Conservation (phyloP, 116 monocot species). For the Phalaenopsis hybrid region DNA sequence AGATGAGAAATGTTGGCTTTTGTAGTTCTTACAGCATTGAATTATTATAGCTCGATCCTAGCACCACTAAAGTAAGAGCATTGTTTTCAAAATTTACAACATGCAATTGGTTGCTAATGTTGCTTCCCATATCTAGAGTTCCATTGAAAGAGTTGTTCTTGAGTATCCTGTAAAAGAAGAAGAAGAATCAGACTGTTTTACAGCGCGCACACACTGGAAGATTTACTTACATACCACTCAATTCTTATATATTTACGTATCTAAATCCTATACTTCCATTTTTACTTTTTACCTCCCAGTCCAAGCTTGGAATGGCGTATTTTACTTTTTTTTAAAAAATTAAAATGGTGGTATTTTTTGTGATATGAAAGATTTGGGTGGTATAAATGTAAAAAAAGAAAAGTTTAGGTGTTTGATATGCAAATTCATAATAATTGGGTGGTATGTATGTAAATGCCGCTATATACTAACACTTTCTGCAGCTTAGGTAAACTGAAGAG, state of each 20-base stretch:
- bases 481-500: constrained; percentile 58
- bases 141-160: constrained; percentile 60
- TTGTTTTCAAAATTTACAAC: constrained; percentile 63
- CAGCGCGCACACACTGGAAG: too few relatives aligned
- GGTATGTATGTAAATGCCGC: background rate
- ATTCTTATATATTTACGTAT: too few relatives aligned
- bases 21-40: constrained; percentile 49
- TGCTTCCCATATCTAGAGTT: constrained; percentile 43
- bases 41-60: constrained; percentile 17
- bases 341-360: too few relatives aligned
- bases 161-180: constrained; percentile 39
- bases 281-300: too few relatives aligned
- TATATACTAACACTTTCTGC: constrained; percentile 66
- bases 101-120: constrained; percentile 40
- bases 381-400: too few relatives aligned
- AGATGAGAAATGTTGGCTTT: background rate
- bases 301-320: too few relatives aligned
- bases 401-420: too few relatives aligned
- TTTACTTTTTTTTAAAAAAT: too few relatives aligned
- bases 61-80: constrained; percentile 15
- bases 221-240: too few relatives aligned
- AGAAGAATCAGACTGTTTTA: background rate
- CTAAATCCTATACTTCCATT: too few relatives aligned
- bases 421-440: background rate
- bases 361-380: too few relatives aligned